Evolutionary conservation across 1,284 basidiomycete genomes (phyloP).

Genomic region (Naganishia liquefaciens): DNA sequence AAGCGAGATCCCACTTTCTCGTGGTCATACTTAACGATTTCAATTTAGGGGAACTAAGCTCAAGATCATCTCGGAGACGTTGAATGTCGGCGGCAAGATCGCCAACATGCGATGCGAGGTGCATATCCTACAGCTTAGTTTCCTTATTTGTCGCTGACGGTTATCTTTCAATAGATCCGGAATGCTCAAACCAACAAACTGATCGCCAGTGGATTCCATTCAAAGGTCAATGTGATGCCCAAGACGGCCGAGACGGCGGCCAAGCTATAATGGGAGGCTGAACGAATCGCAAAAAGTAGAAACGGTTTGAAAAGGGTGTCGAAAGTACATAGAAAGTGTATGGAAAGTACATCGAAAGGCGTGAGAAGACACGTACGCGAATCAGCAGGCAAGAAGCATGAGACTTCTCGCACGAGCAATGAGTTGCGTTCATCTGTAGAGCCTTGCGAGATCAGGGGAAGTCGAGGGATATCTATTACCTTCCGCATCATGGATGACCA

Average conservation of each 20-base stretch:
- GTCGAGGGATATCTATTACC: too few species aligned
- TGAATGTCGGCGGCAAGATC: conserved; percentile 32
- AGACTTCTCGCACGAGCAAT: too few species aligned
- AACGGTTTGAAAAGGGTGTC: not conserved
- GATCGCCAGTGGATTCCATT: conserved; percentile 33
- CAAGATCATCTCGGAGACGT: conserved; percentile 29
- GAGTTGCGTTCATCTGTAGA: too few species aligned
- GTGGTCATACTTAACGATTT: not conserved
- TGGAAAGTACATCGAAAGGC: not conserved
- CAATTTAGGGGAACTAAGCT: conserved; percentile 28
- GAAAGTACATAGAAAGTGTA: too few species aligned
- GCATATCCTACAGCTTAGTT: not conserved
- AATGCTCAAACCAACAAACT: conserved; percentile 28
- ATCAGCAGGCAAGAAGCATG: not conserved
- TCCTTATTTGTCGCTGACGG: not conserved
- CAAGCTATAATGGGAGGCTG: conserved; percentile 15
- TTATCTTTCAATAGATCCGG: conserved; percentile 14
- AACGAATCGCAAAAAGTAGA: too few species aligned
- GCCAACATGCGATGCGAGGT: conserved; percentile 36
- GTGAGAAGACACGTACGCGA: not conserved
- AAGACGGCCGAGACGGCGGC: conserved; percentile 13
- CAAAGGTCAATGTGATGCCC: conserved; percentile 33
- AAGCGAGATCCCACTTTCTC: not conserved
- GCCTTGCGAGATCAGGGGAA: too few species aligned
- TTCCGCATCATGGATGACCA: too few species aligned